Percentiles rank a stretch among this genome's conserved stretches.
phyloP scores from a whole-genome alignment of 441 rosid genomes.

The Arabidopsis lyrata region DNA sequence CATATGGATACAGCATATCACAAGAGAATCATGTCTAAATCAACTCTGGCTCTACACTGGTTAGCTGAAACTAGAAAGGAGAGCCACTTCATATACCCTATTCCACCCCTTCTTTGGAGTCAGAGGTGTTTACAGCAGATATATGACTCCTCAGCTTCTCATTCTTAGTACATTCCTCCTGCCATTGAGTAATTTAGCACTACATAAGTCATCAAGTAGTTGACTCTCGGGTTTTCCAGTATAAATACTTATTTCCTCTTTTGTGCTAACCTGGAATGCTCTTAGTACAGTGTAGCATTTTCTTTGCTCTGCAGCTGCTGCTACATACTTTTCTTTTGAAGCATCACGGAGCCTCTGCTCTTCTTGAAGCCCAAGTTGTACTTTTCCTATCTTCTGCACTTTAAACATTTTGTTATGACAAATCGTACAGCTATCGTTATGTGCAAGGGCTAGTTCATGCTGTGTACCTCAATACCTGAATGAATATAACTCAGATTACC shows the following conservation, averaged over 20 bases:
- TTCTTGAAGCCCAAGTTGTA: conserved; percentile 61
- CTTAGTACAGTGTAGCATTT: conserved; percentile 56
- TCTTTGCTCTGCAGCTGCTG: conserved; percentile 72
- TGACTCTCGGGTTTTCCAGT: conserved; percentile 3
- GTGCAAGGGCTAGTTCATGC: conserved; percentile 17
- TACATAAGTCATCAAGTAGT: conserved; percentile 16
- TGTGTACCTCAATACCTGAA: conserved; percentile 8
- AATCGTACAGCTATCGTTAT: conserved; percentile 4
- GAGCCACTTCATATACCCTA: conserved; percentile 27
- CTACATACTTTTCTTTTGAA: conserved; percentile 59
- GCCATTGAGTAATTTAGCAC: conserved; percentile 33
- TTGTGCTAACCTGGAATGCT: conserved; percentile 66
- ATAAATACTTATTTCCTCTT: not conserved
- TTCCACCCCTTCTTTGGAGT: conserved; percentile 23
- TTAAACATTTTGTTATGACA: conserved; percentile 17
- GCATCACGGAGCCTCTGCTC: conserved; percentile 64
- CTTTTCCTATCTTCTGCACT: conserved; percentile 77
- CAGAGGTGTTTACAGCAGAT: conserved; percentile 29
- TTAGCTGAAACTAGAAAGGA: conserved; percentile 19
- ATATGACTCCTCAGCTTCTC: conserved; percentile 51
- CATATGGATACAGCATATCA: conserved; percentile 22
- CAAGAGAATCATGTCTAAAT: conserved; percentile 24
- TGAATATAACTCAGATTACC: conserved; percentile 45
- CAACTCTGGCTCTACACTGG: conserved; percentile 12
- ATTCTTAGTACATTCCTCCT: conserved; percentile 73